phyloP scores from a whole-genome alignment of 1,284 basidiomycete species.

The Ceratobasidium sp. region DNA sequence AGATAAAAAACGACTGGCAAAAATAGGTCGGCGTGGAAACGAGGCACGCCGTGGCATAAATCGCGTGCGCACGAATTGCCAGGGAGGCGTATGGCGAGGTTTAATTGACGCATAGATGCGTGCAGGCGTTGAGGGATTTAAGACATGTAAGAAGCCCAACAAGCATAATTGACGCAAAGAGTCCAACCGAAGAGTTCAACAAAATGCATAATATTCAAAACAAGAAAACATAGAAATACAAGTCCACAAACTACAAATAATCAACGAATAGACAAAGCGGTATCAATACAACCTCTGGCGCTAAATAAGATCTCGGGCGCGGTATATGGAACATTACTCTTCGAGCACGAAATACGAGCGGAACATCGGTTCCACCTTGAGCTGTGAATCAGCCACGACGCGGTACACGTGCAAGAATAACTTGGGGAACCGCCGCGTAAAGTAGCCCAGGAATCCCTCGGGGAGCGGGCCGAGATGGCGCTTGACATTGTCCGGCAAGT shows the following conservation, averaged over 20 bases:
- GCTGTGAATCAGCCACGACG: slow-evolving; percentile 71
- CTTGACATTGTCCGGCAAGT: slow-evolving; percentile 88
- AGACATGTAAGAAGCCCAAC: too few relatives aligned
- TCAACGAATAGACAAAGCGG: slow-evolving; percentile 5
- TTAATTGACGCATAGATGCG: too few relatives aligned
- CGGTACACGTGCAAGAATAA: slow-evolving; percentile 92
- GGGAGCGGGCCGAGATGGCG: slow-evolving; percentile 88
- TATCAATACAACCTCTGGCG: too few relatives aligned
- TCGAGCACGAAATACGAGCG: slow-evolving; percentile 78
- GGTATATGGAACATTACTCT: slow-evolving; percentile 57
- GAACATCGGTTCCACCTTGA: slow-evolving; percentile 84
- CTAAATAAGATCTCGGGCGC: too few relatives aligned
- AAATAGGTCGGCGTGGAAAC: not conserved
- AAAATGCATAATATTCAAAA: slow-evolving; percentile 3
- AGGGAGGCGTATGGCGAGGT: too few relatives aligned
- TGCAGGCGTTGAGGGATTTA: too few relatives aligned
- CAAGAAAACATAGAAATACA: slow-evolving; percentile 4
- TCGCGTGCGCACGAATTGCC: too few relatives aligned
- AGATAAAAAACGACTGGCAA: not conserved
- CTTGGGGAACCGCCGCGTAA: slow-evolving; percentile 87
- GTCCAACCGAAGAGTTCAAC: too few relatives aligned
- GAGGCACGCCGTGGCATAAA: not conserved
- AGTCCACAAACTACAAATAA: slow-evolving; percentile 16
- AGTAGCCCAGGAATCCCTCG: slow-evolving; percentile 90
- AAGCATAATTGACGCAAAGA: too few relatives aligned